Base-by-base conservation (phyloP, 345 rosid genomes). In the Camelina hispida region DNA sequence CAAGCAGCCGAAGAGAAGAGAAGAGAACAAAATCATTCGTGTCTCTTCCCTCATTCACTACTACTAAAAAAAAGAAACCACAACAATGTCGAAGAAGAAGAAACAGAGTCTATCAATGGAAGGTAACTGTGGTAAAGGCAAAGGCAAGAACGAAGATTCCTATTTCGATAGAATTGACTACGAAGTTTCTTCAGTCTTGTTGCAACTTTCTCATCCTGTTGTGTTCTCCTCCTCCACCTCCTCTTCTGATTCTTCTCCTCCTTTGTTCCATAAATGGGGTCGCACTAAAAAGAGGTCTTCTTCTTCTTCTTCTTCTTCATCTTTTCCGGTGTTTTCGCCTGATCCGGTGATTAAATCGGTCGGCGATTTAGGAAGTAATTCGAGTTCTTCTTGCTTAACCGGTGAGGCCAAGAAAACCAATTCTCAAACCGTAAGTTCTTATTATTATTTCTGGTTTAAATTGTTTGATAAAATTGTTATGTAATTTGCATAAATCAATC, bases 341-440 rank as follows among this genome's bases (percentile, higher is more conserved):
- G 23, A 22, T 1, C 43, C 75, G 42, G n/a, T 28, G n/a, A 62
- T 52, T 30, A 34, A 74, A 65, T 46, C 63, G 40, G 38, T 48
- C 30, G 62, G 13, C 50, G 74, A 68, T 52, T 38, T 28, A 18
- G 57, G 44, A 14, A 60, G 69, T 28, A 63, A 57, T 25, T 77
- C 76, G 12, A 70, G 79, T 69, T 69, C 79, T 2, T 76, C 79
- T 9, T 76, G 70, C 62, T 69, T 69, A 54, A 62, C 79, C 75
- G 75, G 79, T 7, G 79, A 76, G 12, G 75, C 79, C 0, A 76
- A 77, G 58, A 70, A 77, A 63, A 25, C 60, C 57, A 34, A 15
- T 47, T 23, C 53, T 47, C 66, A 9, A 35, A 25, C 4, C 60
- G 81, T 77, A 63, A 56, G 51, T 58, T 28, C 18, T 35, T 17